Conservation (phyloP, 116 monocot genomes). For the Cymodocea nodosa region DNA sequence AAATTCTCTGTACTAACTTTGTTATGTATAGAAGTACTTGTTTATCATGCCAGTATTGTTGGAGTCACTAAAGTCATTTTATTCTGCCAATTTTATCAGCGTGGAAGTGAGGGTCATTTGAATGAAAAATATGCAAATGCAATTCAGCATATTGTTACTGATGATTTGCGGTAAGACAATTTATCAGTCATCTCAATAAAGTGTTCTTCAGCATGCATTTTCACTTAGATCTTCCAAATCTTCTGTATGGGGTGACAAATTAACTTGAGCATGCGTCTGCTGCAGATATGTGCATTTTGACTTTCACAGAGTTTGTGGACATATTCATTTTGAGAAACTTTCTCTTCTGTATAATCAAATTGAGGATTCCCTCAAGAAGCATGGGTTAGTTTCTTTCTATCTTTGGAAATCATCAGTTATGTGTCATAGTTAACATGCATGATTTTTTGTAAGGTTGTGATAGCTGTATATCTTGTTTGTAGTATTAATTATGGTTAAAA, state of each 20-base stretch:
- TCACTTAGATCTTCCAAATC: too few relatives aligned
- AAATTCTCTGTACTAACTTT: too few relatives aligned
- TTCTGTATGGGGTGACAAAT: too few relatives aligned
- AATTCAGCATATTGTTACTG: conserved; percentile 61
- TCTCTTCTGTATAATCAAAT: conserved; percentile 86
- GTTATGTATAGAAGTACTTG: too few relatives aligned
- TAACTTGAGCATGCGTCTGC: background rate
- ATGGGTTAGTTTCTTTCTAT: conserved; percentile 29
- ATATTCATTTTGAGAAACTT: conserved; percentile 92
- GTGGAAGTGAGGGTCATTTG: conserved; percentile 85
- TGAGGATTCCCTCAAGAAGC: conserved; percentile 46
- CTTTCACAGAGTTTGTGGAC: conserved; percentile 85
- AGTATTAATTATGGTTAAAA: background rate
- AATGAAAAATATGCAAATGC: conserved; percentile 55
- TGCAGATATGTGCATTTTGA: conserved; percentile 96
- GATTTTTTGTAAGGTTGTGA: background rate
- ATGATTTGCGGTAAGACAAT: conserved; percentile 49
- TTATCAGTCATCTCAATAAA: background rate
- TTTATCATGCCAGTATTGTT: background rate
- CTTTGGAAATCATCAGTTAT: background rate
- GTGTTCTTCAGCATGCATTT: too few relatives aligned
- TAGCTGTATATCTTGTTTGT: background rate
- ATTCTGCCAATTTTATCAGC: conserved; percentile 22
- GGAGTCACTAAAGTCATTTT: background rate
- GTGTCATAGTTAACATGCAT: background rate